Percentiles rank a stretch among this genome's conserved stretches.
phyloP scores from a whole-genome alignment of 768 basidiomycete species.

The Mycena leptocephala region DNA sequence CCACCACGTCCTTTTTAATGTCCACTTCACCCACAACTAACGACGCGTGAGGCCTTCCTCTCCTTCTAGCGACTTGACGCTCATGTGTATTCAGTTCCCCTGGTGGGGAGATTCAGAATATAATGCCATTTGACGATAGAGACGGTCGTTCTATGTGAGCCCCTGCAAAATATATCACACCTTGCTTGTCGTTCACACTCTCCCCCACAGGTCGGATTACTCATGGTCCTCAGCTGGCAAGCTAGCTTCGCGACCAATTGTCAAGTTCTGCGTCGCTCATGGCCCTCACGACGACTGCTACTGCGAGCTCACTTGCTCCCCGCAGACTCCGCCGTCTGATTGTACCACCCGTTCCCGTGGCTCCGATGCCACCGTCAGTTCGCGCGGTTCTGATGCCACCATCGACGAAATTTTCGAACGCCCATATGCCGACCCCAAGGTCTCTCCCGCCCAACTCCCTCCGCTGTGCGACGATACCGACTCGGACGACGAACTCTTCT shows the following conservation, averaged over 20 bases:
- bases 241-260: not conserved
- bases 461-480: constrained; percentile 14
- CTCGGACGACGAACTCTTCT: constrained; percentile 23
- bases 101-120: constrained; percentile 2
- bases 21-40: not conserved
- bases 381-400: not conserved
- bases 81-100: not conserved
- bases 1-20: not conserved
- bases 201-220: not conserved
- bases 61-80: too few species aligned
- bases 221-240: not conserved
- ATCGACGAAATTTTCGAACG: constrained; percentile 5
- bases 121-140: not conserved
- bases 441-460: constrained; percentile 13
- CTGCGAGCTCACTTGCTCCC: not conserved
- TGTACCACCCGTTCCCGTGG: not conserved
- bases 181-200: too few species aligned
- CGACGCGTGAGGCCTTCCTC: not conserved
- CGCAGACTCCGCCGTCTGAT: not conserved
- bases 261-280: not conserved
- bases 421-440: constrained; percentile 9
- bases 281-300: not conserved
- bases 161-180: too few species aligned
- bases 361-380: not conserved
- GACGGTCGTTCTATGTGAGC: not conserved